These are phyloP conservation scores for Saccharomycopsis phalli DNA, from an alignment of 1,139 yeast species.

Conservation along the genomic window DNA sequence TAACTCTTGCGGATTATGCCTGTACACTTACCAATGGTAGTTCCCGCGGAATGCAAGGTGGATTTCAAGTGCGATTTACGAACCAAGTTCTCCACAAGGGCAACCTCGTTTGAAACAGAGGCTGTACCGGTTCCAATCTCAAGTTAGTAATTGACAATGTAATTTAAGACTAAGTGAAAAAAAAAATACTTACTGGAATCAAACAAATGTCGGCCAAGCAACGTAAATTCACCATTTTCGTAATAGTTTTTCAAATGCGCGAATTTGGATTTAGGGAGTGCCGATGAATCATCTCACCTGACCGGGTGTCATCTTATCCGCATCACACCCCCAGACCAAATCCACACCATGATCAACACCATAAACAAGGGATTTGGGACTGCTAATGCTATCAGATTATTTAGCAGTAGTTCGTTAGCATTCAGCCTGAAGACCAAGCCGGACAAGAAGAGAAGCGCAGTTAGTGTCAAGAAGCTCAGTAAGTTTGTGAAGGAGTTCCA, in stretches of 20 bases:
- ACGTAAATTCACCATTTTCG: constrained; percentile 40
- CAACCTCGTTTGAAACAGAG: constrained; percentile 73
- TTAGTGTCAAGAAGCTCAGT: constrained; percentile 14
- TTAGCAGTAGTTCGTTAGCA: not conserved
- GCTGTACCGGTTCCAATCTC: constrained; percentile 70
- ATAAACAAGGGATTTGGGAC: not conserved
- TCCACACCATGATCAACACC: not conserved
- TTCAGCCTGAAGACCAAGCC: not conserved
- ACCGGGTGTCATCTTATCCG: constrained; percentile 2
- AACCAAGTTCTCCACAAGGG: constrained; percentile 56
- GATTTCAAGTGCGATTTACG: constrained; percentile 53
- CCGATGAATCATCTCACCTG: constrained; percentile 1
- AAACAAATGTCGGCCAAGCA: constrained; percentile 79
- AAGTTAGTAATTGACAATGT: constrained; percentile 5
- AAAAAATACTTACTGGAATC: constrained; percentile 61
- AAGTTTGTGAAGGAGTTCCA: constrained; percentile 17
- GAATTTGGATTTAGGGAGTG: too few species aligned
- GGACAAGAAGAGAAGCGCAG: constrained; percentile 1
- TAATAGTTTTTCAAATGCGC: not conserved
- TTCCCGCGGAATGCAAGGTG: constrained; percentile 81
- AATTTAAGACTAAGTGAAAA: too few species aligned
- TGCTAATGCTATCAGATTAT: not conserved
- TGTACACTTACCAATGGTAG: constrained; percentile 44
- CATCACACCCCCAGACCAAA: too few species aligned
- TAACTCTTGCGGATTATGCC: not conserved